A percentile compares a stretch with the other conserved stretches of the same genome.
Evolutionary conservation across 1,139 yeast species (phyloP).

Genomic region (Taiozyma onychis): DNA sequence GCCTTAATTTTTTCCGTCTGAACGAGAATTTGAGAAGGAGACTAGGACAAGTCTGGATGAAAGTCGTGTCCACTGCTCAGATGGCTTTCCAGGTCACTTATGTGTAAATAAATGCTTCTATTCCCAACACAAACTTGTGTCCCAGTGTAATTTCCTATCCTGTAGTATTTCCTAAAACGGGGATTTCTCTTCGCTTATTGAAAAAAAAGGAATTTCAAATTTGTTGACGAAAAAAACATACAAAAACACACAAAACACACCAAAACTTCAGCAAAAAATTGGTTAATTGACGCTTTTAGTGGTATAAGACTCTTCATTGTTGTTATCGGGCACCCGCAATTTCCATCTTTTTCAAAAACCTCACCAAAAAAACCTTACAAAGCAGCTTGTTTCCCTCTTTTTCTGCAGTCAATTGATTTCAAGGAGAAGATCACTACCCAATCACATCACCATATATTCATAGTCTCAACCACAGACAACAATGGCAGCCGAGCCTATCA

Average conservation of each 20-base stretch:
- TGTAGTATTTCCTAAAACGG: background rate
- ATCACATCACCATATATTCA: background rate
- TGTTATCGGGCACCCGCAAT: background rate
- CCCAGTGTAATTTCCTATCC: background rate
- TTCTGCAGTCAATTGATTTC: background rate
- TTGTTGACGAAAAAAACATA: background rate
- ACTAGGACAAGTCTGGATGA: slow-evolving; percentile 2
- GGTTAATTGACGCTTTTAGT: background rate
- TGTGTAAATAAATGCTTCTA: slow-evolving; percentile 2
- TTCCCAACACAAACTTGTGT: background rate
- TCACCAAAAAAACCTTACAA: background rate
- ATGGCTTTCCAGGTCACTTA: slow-evolving; percentile 18
- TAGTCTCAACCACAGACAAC: background rate
- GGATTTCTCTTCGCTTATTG: background rate
- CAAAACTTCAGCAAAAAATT: background rate
- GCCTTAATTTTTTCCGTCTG: background rate
- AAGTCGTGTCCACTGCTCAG: slow-evolving; percentile 3
- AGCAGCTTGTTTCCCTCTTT: background rate
- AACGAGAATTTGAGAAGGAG: slow-evolving; percentile 3
- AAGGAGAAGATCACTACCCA: background rate
- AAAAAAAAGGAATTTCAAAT: background rate
- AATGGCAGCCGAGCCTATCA: slow-evolving; percentile 6
- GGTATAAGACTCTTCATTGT: background rate
- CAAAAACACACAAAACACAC: background rate
- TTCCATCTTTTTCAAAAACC: background rate